Base-by-base conservation (phyloP, 257 asterid species). In the Capsicum chinense region DNA sequence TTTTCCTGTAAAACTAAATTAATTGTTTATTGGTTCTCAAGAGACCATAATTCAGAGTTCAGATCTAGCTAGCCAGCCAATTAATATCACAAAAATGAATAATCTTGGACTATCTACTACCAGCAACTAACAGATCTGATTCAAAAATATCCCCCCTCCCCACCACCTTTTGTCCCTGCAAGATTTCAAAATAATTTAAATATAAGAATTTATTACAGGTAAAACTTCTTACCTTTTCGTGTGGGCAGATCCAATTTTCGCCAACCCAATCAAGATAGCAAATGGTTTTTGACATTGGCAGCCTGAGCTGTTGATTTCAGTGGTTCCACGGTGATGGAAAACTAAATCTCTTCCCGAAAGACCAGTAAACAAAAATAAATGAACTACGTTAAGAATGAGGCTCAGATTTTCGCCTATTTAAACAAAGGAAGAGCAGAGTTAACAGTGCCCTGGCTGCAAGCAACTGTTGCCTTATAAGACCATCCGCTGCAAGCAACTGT, bases 1-100 rank as follows among this genome's bases (percentile, higher is more conserved):
- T 88, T 93, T 88, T 73, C 99, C 99, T 95, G 89, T 58, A 69
- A 82, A 83, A 62, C 33, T 60, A 4, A 7, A 11, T 80, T 21
- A 59, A 81, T 37, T 17, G 58, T 17, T 59, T 37, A 59, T 59
- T 26, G 54, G 1, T 66, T 82, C 76, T 21, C 44, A 78, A 50
- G 52, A 83, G 44, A 63, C 48, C 10, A 80, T 35, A 37, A 66
- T 12, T 66, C 48, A 33, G 73, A 66, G 48, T 26, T 33, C 73
- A 35, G 48, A 66, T 66, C 73, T 35, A 66, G 73, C 5, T 66
- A 66, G 10, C 14, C n/a, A 12, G 47, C 17, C 73, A 33, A 66
- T 66, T 26, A 12, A 33, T 3, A 26, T 11, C 33, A 66, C 47
- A 26, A 66, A 6, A 37, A 44, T 12, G 10, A 19, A 66, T 7